phyloP scores from a whole-genome alignment of 2,329 filamentous ascomycete genomes.

The Fusarium sp. region DNA sequence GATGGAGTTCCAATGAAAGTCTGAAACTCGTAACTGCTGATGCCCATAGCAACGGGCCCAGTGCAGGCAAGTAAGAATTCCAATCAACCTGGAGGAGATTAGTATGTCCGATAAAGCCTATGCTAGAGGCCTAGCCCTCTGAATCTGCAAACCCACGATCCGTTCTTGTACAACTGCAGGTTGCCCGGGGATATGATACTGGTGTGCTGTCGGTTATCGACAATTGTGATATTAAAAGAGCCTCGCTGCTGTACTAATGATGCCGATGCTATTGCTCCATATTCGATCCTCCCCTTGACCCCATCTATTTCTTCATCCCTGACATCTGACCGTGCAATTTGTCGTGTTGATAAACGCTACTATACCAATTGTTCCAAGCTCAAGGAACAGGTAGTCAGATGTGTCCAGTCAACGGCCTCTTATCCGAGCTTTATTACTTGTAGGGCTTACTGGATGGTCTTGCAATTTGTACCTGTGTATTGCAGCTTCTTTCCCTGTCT shows the following conservation, averaged over 20 bases:
- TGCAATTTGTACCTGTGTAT: background rate
- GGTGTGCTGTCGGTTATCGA: background rate
- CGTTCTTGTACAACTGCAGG: constrained; percentile 20
- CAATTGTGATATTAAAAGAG: constrained; percentile 15
- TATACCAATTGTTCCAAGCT: background rate
- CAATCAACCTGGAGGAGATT: constrained; percentile 41
- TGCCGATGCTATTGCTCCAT: background rate
- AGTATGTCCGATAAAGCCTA: constrained; percentile 8
- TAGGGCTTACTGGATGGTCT: constrained; percentile 1
- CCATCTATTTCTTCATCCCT: constrained; percentile 18
- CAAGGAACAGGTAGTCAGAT: background rate
- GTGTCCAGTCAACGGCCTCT: background rate
- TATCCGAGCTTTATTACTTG: background rate
- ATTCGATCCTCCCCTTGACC: background rate
- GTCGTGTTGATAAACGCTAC: constrained; percentile 4
- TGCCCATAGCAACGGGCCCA: constrained; percentile 22
- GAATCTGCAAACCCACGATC: constrained; percentile 6
- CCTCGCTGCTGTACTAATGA: background rate
- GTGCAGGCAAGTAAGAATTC: constrained; percentile 27
- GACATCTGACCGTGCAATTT: constrained; percentile 7
- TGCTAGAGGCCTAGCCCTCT: background rate
- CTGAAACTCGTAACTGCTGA: constrained; percentile 26
- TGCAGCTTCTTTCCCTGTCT: constrained; percentile 4
- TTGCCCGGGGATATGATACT: constrained; percentile 41
- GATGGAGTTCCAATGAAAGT: constrained; percentile 9